phyloP scores from a whole-genome alignment of 371 early-diverging fungal species.

The Mortierella sp. region DNA sequence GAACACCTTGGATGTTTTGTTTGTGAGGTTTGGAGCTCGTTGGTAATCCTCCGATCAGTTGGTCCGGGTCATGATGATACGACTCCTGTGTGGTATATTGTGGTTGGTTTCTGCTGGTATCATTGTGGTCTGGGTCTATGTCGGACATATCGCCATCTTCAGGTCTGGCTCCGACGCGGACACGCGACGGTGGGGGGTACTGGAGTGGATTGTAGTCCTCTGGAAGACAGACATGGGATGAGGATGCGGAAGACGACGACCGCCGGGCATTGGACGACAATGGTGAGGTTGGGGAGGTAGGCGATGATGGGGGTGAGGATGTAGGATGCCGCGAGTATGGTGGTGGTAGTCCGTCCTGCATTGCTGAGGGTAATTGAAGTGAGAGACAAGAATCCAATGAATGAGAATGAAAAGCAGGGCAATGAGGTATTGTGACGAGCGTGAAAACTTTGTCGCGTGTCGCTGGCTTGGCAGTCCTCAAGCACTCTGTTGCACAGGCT shows the following conservation, averaged over 20 bases:
- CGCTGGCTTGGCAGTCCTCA: no score
- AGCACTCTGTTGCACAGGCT: no score
- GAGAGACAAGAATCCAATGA: not conserved
- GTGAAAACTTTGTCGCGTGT: no score
- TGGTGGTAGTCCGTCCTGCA: constrained; percentile 16
- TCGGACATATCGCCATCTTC: constrained; percentile 35
- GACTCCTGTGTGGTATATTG: constrained; percentile 3
- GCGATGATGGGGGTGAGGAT: constrained; percentile 5
- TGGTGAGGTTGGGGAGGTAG: constrained; percentile 24
- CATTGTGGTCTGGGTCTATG: constrained; percentile 20
- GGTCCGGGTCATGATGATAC: constrained; percentile 2
- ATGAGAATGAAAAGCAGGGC: constrained; percentile 5
- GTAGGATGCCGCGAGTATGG: constrained; percentile 25
- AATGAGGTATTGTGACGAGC: not conserved
- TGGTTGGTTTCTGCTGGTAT: constrained; percentile 1
- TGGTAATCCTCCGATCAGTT: constrained; percentile 19
- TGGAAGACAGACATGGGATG: constrained; percentile 27
- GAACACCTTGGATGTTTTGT: constrained; percentile 37
- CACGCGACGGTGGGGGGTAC: constrained; percentile 53
- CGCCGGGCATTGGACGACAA: constrained; percentile 11
- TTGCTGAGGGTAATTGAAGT: not conserved
- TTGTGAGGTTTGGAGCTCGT: constrained; percentile 6
- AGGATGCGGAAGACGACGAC: constrained; percentile 26
- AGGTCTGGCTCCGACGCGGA: constrained; percentile 23
- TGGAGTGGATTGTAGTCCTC: constrained; percentile 53